Conservation (phyloP, 2,329 filamentous ascomycete genomes). For the Hymenotorrendiella dingleyae region DNA sequence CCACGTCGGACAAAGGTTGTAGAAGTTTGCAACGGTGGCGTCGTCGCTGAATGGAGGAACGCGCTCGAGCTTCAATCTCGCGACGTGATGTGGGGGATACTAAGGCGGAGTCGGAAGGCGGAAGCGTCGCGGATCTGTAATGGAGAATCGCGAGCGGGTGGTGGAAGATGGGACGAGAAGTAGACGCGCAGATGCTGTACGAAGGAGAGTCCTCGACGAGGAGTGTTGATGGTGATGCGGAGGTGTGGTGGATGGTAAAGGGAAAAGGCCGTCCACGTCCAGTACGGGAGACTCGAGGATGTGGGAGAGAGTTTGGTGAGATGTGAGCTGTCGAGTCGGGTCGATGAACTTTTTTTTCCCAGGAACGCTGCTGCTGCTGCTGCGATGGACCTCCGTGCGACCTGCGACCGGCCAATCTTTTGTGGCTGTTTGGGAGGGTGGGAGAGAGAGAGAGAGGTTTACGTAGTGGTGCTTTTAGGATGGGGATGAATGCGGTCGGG, state of each 20-base stretch:
- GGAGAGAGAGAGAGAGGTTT: neutral
- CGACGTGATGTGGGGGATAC: conserved; percentile 9
- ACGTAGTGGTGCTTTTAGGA: neutral
- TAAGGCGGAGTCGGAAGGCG: neutral
- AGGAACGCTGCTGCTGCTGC: conserved; percentile 10
- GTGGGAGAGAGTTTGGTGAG: conserved; percentile 14
- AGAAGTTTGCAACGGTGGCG: conserved; percentile 3
- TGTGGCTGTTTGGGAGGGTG: conserved; percentile 7
- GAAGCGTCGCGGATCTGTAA: conserved; percentile 6
- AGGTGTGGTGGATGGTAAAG: neutral
- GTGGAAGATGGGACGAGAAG: no score
- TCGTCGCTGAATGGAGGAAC: conserved; percentile 7
- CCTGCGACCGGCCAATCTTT: conserved; percentile 13
- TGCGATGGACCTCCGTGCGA: conserved; percentile 15
- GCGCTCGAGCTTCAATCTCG: conserved; percentile 15
- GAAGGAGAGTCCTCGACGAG: conserved; percentile 1
- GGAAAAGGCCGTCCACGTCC: no score
- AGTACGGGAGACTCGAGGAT: neutral
- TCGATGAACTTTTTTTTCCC: conserved; percentile 7
- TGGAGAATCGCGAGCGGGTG: neutral
- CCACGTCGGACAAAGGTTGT: conserved; percentile 18
- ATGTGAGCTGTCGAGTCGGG: conserved; percentile 19
- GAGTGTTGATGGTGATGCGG: conserved; percentile 1
- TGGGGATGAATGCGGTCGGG: neutral
- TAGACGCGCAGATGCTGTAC: conserved; percentile 6